Evolutionary conservation across 495 filamentous ascomycete genomes (phyloP), one percentile per base, ranked within the genome.

Genomic region (Recurvomyces mirabilis): DNA sequence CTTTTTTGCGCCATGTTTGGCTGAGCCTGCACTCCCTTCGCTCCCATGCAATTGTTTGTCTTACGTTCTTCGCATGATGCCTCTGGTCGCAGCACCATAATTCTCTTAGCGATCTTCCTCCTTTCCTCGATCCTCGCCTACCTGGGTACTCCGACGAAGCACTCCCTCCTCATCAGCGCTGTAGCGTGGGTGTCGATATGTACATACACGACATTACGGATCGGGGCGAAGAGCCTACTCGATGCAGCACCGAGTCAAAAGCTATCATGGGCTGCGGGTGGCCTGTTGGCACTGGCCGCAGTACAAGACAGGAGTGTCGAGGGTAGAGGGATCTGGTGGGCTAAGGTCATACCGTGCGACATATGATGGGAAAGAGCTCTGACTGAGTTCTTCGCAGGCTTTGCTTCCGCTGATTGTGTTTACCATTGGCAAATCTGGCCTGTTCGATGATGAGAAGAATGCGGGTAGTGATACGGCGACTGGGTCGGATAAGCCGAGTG

Each of bases 151-250:
- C 52, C 61, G 0, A 26, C 41, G 12, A 45, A 41, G 25, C 63
- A 65, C 43, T 54, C 58, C 23, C 53, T 65, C 10, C 53, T 65
- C 25, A 57, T 57, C 29, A 52, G 45, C 15, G 36, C 59, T 1
- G 38, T 56, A 20, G 55, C 61, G 11, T 65, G 61, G 63, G 40
- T 46, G 11, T 15, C 54, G 21, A 39, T 64, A 45, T 63, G 60
- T 46, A 42, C 52, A 35, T 47, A 44, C 35, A 40, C 49, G 4
- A 41, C 53, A 1, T 15, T 54, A 17, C 45, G 43, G 25, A 49
- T 50, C 11, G 55, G 59, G 2, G 2, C 49, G 24, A 41, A 39
- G 38, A 20, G 37, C 3, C 41, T 42, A 18, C 25, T 37, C 7
- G 40, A 43, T 31, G 37, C 20, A 22, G 33, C 32, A 5, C 26